phyloP scores from a whole-genome alignment of 1,284 basidiomycete species.

The Ganoderma lucidum region DNA sequence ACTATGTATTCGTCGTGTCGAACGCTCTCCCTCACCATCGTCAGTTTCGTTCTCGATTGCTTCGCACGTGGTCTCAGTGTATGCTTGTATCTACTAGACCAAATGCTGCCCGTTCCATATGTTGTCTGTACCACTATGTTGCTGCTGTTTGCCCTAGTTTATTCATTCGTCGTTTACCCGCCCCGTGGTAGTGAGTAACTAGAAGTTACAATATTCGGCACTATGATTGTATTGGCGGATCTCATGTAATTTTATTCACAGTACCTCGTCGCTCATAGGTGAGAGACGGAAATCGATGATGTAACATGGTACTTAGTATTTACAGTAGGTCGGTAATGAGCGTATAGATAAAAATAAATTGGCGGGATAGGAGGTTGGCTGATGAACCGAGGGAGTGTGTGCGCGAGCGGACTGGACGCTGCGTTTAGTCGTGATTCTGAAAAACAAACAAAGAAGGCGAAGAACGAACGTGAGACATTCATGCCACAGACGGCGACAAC shows the following conservation, averaged over 20 bases:
- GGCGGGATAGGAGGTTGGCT: constrained; percentile 33
- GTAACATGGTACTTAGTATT: neutral
- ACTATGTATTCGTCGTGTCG: neutral
- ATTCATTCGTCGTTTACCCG: neutral
- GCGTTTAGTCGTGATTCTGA: too few species aligned
- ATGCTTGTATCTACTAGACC: neutral
- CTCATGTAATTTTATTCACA: neutral
- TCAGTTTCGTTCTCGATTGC: neutral
- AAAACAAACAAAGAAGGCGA: too few species aligned
- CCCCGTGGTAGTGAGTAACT: too few species aligned
- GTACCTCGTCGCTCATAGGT: too few species aligned
- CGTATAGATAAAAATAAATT: neutral
- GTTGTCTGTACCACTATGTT: neutral
- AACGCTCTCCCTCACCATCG: neutral
- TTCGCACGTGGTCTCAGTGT: neutral
- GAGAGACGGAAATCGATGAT: too few species aligned
- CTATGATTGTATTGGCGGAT: neutral
- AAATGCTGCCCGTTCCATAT: neutral
- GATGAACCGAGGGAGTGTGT: constrained; percentile 46
- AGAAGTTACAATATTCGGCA: neutral
- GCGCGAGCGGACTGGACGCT: too few species aligned
- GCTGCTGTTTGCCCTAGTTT: neutral
- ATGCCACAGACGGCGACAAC: too few species aligned
- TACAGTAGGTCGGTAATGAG: constrained; percentile 16
- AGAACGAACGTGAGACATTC: too few species aligned